A percentile compares a stretch with the other conserved stretches of the same genome.
phyloP scores from a whole-genome alignment of 106 monocot species.

The Xerophyta viscosa region DNA sequence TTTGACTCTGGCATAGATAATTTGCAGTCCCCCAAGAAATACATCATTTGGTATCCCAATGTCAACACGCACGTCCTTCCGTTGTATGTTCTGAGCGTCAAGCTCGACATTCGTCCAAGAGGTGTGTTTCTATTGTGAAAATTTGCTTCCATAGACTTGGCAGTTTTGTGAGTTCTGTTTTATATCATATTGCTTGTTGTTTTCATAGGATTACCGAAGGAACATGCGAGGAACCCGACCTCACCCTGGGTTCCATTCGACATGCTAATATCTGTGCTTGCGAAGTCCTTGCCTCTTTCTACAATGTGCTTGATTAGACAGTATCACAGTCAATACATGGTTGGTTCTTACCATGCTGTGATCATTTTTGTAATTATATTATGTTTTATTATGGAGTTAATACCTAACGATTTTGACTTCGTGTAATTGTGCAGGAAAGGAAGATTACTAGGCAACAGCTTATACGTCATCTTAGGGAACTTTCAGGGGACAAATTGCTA shows the following conservation, averaged over 20 bases:
- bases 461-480: constrained; percentile 24
- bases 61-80: constrained; percentile 41
- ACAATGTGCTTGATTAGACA: constrained; percentile 32
- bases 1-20: constrained; percentile 59
- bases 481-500: constrained; percentile 45
- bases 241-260: constrained; percentile 47
- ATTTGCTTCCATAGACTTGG: no score
- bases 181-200: constrained; percentile 2
- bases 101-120: constrained; percentile 12
- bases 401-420: neutral
- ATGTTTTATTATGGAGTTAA: neutral
- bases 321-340: constrained; percentile 28
- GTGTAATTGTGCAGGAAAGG: constrained; percentile 44
- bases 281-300: constrained; percentile 22
- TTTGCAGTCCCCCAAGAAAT: constrained; percentile 23
- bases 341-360: constrained; percentile 3
- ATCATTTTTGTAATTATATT: neutral
- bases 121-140: constrained; percentile 6
- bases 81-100: constrained; percentile 28
- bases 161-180: no score
- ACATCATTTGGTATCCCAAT: constrained; percentile 44
- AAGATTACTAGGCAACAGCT: constrained; percentile 50
- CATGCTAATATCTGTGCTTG: constrained; percentile 19
- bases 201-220: constrained; percentile 13
- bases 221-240: constrained; percentile 15